Evolutionary conservation across 139 green algal genomes (phyloP).

Genomic region (Volvox africanus): DNA sequence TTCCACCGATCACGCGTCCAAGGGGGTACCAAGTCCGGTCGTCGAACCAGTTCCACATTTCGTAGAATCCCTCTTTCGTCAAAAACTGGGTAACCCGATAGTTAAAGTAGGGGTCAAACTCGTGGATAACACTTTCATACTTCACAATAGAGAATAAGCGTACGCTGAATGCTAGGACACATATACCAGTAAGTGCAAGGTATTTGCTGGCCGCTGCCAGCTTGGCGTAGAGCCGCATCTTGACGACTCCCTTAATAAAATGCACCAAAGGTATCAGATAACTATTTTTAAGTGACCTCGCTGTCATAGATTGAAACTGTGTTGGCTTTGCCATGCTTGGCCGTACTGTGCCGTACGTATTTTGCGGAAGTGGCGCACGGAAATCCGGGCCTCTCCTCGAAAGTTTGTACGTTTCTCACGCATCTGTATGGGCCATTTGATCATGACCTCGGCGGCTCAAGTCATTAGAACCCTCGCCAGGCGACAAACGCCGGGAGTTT

Average conservation of each 20-base stretch:
- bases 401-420: no score
- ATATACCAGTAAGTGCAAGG: slow-evolving; percentile 76
- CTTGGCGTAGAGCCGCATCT: slow-evolving; percentile 3
- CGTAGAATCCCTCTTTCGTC: slow-evolving; percentile 86
- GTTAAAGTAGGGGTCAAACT: slow-evolving; percentile 79
- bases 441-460: no score
- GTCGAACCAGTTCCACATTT: slow-evolving; percentile 96
- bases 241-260: background rate
- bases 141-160: slow-evolving; percentile 95
- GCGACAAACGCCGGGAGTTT: no score
- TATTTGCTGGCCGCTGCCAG: slow-evolving; percentile 46
- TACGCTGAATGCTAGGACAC: slow-evolving; percentile 76
- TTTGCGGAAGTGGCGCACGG: no score
- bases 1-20: slow-evolving; percentile 90
- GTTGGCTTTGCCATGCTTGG: no score
- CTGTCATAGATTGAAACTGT: no score
- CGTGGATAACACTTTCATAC: slow-evolving; percentile 94
- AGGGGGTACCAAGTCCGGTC: slow-evolving; percentile 92
- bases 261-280: no score
- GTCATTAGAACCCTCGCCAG: no score
- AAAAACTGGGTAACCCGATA: slow-evolving; percentile 90
- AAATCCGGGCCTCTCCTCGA: no score
- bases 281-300: no score
- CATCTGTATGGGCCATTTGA: no score
- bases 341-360: no score